Evolutionary conservation across 768 basidiomycete genomes (phyloP).

Genomic region (Pleurotus eryngii): DNA sequence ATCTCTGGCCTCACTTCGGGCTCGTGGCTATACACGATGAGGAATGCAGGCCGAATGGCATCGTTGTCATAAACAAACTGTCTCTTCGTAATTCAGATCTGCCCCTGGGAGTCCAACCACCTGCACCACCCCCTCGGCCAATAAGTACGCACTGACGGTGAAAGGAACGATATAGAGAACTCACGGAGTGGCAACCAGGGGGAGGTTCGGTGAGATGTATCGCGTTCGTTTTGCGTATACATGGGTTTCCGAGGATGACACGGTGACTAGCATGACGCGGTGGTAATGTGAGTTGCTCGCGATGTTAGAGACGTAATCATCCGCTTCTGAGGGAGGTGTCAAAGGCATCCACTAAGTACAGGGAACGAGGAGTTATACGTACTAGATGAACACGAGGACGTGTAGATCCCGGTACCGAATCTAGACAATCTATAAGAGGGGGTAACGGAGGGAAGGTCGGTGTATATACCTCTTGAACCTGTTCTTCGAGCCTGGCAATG

Average conservation of each 20-base stretch:
- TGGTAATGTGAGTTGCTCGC: slow-evolving; percentile 39
- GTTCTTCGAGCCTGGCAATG: slow-evolving; percentile 46
- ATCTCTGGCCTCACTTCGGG: slow-evolving; percentile 16
- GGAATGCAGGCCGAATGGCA: slow-evolving; percentile 63
- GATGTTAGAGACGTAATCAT: slow-evolving; percentile 53
- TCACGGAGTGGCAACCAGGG: slow-evolving; percentile 57
- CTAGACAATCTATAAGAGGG: slow-evolving; percentile 23
- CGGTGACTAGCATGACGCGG: slow-evolving; percentile 53
- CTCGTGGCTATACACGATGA: slow-evolving; percentile 55
- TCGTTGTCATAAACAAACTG: slow-evolving; percentile 63
- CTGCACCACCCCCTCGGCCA: slow-evolving; percentile 24
- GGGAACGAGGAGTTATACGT: background rate
- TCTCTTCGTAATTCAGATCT: slow-evolving; percentile 68
- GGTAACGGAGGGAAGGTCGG: background rate
- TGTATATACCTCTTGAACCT: slow-evolving; percentile 45
- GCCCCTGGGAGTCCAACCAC: slow-evolving; percentile 60
- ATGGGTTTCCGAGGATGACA: slow-evolving; percentile 61
- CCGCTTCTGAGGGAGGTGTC: slow-evolving; percentile 45
- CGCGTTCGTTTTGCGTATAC: slow-evolving; percentile 46
- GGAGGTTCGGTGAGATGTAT: slow-evolving; percentile 48
- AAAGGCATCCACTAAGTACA: slow-evolving; percentile 2
- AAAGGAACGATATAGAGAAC: slow-evolving; percentile 5
- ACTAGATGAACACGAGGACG: slow-evolving; percentile 15
- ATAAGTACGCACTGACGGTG: background rate
- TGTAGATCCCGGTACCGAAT: slow-evolving; percentile 71